Evolutionary conservation across 1,284 basidiomycete genomes (phyloP).

Genomic region (Laetiporus sulphureus): DNA sequence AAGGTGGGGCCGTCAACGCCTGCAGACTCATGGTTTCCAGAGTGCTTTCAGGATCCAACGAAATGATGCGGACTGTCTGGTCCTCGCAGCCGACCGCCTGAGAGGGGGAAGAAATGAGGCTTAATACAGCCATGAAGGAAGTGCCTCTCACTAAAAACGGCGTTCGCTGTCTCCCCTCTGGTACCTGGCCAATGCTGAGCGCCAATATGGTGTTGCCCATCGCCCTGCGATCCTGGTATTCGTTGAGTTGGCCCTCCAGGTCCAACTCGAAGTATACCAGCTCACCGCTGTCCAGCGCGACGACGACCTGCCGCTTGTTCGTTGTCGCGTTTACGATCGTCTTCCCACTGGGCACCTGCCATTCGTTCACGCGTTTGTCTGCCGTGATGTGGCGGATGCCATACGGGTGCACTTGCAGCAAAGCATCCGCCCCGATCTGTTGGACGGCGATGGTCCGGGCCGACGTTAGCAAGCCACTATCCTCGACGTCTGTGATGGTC

Average conservation of each 20-base stretch:
- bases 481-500: slow-evolving; percentile 95
- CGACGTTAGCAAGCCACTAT: slow-evolving; percentile 92
- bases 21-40: slow-evolving; percentile 94
- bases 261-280: slow-evolving; percentile 96
- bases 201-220: slow-evolving; percentile 96
- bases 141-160: slow-evolving; percentile 75
- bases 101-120: no score
- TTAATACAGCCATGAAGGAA: slow-evolving; percentile 3
- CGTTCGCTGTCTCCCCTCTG: slow-evolving; percentile 88
- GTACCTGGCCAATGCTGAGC: slow-evolving; percentile 90
- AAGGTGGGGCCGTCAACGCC: slow-evolving; percentile 92
- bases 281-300: slow-evolving; percentile 88
- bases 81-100: slow-evolving; percentile 98
- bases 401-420: slow-evolving; percentile 91
- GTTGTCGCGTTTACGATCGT: slow-evolving; percentile 89
- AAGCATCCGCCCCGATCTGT: slow-evolving; percentile 86
- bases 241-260: slow-evolving; percentile 92
- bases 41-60: slow-evolving; percentile 93
- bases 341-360: slow-evolving; percentile 79
- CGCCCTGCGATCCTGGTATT: slow-evolving; percentile 95
- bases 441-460: slow-evolving; percentile 95
- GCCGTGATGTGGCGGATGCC: slow-evolving; percentile 90
- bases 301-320: slow-evolving; percentile 92
- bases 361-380: slow-evolving; percentile 88
- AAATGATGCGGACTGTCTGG: slow-evolving; percentile 96